Evolutionary conservation across 78 protist genomes (phyloP).

Genomic region (Dictyostelium capitatum): DNA sequence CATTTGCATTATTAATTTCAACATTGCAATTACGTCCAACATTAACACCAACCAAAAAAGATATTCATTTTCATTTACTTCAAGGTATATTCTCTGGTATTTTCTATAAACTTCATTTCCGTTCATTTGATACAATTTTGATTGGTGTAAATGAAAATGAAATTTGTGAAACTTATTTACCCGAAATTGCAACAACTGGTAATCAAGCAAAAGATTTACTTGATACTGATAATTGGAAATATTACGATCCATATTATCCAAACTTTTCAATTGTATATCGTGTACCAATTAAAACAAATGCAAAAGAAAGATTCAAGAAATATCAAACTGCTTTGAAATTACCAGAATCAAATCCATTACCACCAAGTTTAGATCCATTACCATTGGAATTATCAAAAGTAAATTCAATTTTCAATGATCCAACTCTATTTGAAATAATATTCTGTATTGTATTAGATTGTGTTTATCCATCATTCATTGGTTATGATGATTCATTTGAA

Average conservation of each 20-base stretch:
- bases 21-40: slow-evolving; percentile 39
- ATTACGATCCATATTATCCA: slow-evolving; percentile 50
- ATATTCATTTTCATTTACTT: slow-evolving; percentile 15
- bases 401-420: slow-evolving; percentile 21
- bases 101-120: slow-evolving; percentile 14
- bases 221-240: slow-evolving; percentile 33
- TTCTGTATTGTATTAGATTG: slow-evolving; percentile 32
- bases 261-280: slow-evolving; percentile 41
- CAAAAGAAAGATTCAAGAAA: slow-evolving; percentile 6
- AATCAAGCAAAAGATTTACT: not conserved
- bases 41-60: slow-evolving; percentile 40
- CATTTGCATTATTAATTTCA: slow-evolving; percentile 40
- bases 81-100: slow-evolving; percentile 47
- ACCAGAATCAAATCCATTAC: slow-evolving; percentile 62
- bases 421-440: slow-evolving; percentile 66
- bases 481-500: slow-evolving; percentile 62
- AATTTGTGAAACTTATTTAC: not conserved
- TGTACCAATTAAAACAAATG: not conserved
- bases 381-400: not conserved
- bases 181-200: not conserved
- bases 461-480: slow-evolving; percentile 9
- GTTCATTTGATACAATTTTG: not conserved
- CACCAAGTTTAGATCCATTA: slow-evolving; percentile 19
- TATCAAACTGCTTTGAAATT: slow-evolving; percentile 13
- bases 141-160: not conserved